A percentile compares a stretch with the other conserved stretches of the same genome.
These are phyloP conservation scores for Globisporangium lucens DNA, from an alignment of 352 stramenopile genomes.

Conservation along the genomic window DNA sequence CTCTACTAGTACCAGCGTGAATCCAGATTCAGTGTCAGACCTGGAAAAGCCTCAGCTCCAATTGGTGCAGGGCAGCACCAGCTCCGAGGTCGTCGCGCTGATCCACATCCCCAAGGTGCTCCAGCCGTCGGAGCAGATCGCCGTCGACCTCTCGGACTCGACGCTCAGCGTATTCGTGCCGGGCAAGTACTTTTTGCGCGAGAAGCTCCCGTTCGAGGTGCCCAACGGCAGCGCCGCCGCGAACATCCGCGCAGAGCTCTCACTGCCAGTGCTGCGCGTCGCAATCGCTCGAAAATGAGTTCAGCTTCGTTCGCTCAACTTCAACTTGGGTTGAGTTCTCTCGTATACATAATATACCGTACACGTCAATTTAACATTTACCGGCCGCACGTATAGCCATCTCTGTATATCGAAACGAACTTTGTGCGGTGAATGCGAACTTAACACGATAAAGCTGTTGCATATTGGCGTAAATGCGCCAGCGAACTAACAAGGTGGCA, in stretches of 20 bases:
- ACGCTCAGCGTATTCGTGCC: constrained; percentile 48
- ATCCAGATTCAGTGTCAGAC: background rate
- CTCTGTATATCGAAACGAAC: no score
- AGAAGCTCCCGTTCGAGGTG: constrained; percentile 47
- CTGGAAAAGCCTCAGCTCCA: constrained; percentile 44
- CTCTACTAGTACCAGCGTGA: background rate
- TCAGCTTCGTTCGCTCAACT: background rate
- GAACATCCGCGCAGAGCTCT: constrained; percentile 21
- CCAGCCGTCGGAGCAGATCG: constrained; percentile 30
- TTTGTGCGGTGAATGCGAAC: no score
- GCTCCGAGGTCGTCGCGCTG: constrained; percentile 36
- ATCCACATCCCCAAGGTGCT: constrained; percentile 48
- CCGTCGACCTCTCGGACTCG: constrained; percentile 44
- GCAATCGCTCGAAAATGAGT: constrained; percentile 22
- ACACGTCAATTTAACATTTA: no score
- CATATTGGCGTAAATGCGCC: no score
- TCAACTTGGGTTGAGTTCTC: background rate
- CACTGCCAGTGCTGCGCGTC: constrained; percentile 29
- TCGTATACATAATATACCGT: background rate
- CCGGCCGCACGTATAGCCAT: no score
- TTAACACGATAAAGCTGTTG: no score
- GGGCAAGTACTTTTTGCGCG: constrained; percentile 50
- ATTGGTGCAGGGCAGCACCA: constrained; percentile 24
- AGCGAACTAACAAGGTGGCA: background rate
- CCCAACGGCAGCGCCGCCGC: constrained; percentile 15